Evolutionary conservation across 164 flowering plant genomes (phyloP), one percentile per base, ranked within the genome.

Genomic region (Aristolochia californica): DNA sequence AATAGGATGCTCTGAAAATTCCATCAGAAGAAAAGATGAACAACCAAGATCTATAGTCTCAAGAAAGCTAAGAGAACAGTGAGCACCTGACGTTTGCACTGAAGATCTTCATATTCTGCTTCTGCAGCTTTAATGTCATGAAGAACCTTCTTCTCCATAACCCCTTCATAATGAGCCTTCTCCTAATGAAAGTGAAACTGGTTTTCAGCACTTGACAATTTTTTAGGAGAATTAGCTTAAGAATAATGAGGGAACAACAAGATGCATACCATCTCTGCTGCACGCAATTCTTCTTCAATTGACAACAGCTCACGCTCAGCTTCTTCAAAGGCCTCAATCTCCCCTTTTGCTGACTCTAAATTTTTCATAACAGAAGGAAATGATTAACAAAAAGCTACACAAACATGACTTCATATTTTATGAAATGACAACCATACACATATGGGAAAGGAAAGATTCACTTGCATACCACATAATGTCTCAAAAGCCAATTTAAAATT

Each of bases 301-400:
- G 53, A 26, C 67, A 72, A 62, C 53, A 90, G 55, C 45, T 80
- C 77, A 17, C 56, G 54, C 55, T 82, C 93, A 43, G 88, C 91
- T 62, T 77, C 62, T 60, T 77, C 82, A 61, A 83, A 76, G 58
- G 86, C 82, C 71, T 79, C 77, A 65, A 84, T 65, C 28, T 87
- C 97, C 51, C 58, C 80, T 66, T 81, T 85, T 57, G 91, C 87
- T 16, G 89, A 90, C 57, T 85, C 99, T 94, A 38, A 66, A 38
- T 63, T 61, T 57, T 38, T 7, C 53, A 40, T 21, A 18, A 1
- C 14, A 28, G 12, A 28, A n/a, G 17, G 43, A 14, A 27, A 30
- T 9, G n/a, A n/a, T 24, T 13, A 54, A 13, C 27, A 3, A 12
- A 10, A 22, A 34, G 40, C 40, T 34, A 34, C 13, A 17, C 15